Percentiles rank a stretch among this genome's conserved stretches.
These are phyloP conservation scores for Leonotis leonurus DNA, from an alignment of 257 asterid genomes.

Conservation along the genomic window DNA sequence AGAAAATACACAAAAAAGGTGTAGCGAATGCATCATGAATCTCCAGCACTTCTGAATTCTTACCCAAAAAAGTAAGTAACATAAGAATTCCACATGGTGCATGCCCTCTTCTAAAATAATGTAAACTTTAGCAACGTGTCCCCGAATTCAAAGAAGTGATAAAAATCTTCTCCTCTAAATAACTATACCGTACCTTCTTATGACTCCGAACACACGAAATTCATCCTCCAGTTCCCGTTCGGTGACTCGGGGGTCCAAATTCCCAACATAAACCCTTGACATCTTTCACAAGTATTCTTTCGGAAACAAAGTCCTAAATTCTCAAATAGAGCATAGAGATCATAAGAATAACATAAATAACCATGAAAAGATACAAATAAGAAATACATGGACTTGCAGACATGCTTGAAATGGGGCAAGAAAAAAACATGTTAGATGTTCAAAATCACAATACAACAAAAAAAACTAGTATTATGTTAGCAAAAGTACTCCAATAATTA, in stretches of 20 bases:
- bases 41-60: neutral
- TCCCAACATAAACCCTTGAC: conserved; percentile 87
- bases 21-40: neutral
- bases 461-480: too few species aligned
- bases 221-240: conserved; percentile 96
- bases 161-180: too few species aligned
- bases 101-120: too few species aligned
- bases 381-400: neutral
- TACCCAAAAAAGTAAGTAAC: too few species aligned
- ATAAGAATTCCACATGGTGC: too few species aligned
- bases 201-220: conserved; percentile 72
- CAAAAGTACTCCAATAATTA: too few species aligned
- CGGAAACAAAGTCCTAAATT: neutral
- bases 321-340: neutral
- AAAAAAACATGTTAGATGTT: neutral
- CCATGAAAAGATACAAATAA: too few species aligned
- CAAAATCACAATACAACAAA: too few species aligned
- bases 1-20: neutral
- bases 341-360: neutral
- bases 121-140: too few species aligned
- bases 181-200: conserved; percentile 78
- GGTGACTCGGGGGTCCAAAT: conserved; percentile 78
- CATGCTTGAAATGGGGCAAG: neutral
- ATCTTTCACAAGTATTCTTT: too few species aligned
- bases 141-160: too few species aligned